Conservation (phyloP, 768 basidiomycete genomes). For the Gautieria morchelliformis region DNA sequence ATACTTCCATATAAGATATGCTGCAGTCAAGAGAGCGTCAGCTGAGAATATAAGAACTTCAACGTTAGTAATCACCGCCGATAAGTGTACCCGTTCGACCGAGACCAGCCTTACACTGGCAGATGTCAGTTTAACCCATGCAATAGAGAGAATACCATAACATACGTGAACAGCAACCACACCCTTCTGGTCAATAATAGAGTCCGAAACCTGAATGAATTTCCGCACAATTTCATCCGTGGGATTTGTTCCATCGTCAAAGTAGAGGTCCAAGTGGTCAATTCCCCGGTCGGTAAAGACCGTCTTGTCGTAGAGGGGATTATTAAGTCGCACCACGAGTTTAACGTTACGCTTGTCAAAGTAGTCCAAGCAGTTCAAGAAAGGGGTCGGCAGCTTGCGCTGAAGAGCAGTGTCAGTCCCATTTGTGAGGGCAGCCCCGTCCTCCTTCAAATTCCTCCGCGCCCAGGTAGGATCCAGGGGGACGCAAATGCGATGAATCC, state of each 20-base stretch:
- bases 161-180: constrained; percentile 83
- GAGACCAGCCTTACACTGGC: constrained; percentile 90
- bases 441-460: constrained; percentile 59
- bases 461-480: constrained; percentile 75
- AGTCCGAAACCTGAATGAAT: constrained; percentile 82
- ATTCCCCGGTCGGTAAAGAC: constrained; percentile 80
- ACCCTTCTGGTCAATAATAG: constrained; percentile 65
- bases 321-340: constrained; percentile 89
- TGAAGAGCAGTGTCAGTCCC: constrained; percentile 49
- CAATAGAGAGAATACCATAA: constrained; percentile 14
- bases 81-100: constrained; percentile 95
- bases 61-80: constrained; percentile 34
- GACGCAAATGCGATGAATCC: constrained; percentile 92
- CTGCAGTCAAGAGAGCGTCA: constrained; percentile 23
- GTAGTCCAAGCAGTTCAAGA: constrained; percentile 86
- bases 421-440: constrained; percentile 19
- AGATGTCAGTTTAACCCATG: constrained; percentile 14
- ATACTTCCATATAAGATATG: constrained; percentile 98
- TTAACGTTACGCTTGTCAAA: constrained; percentile 83
- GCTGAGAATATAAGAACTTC: not conserved
- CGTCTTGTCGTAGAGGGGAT: constrained; percentile 76
- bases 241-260: constrained; percentile 97
- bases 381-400: constrained; percentile 69
- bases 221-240: constrained; percentile 89
- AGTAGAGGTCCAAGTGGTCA: constrained; percentile 87